Base-by-base conservation (phyloP, 169 alveolate genomes). In the Plasmodium inui region DNA sequence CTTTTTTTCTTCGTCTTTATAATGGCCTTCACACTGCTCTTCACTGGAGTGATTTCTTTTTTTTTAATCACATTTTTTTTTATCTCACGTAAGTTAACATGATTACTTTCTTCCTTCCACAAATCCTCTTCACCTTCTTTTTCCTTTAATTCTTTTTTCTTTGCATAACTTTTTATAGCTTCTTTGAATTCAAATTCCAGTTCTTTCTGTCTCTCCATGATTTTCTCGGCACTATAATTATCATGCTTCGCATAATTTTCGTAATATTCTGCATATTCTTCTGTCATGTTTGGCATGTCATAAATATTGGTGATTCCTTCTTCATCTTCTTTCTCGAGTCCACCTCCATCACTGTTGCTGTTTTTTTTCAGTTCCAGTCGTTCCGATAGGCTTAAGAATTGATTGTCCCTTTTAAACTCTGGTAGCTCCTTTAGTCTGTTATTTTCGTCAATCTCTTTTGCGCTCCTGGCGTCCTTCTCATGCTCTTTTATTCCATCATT, bases 381-480 rank as follows among this genome's bases (percentile, higher is more conserved):
- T 67, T 80, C 94, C 26, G 94, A 81, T 30, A 89, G 46, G 53
- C 94, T 89, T 89, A 89, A 67, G 32, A 89, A 89, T 44, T 70
- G 70, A 70, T 89, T 70, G 37, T 81, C 82, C 71, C 90, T 89
- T 50, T 89, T 81, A 84, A 92, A 92, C 22, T 92, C 95, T n/a
- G 95, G 95, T 28, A 92, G 55, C 46, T 82, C 89, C 32, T 74
- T 84, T 30, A 92, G 53, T n/a, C 61, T 74, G 30, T 92, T 61
- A 61, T 76, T 80, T 44, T 82, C 91, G 37, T 74, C 92, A 30
- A 82, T 67, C 57, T 92, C 95, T 46, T 92, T 80, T n/a, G 41
- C 28, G 70, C 95, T 92, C 44, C 95, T 83, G 1, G 92, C 85
- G 50, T 92, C 95, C 37, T 92, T 78, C 46, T 78, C 93, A n/a